These are phyloP conservation scores for Cerioporus squamosus DNA, from an alignment of 1,284 basidiomycete species.

Conservation along the genomic window DNA sequence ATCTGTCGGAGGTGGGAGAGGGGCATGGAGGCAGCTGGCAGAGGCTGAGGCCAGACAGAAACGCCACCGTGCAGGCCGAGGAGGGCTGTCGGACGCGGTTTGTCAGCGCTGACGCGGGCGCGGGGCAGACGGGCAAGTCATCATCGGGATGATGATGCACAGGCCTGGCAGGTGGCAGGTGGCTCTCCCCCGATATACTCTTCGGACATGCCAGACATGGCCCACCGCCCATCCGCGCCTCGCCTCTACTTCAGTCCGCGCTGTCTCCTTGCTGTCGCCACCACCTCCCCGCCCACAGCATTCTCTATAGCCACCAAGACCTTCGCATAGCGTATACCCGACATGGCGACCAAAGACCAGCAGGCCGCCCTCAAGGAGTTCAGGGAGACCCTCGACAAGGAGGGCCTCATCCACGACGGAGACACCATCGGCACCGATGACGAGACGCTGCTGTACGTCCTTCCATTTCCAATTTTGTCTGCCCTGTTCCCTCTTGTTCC, in stretches of 20 bases:
- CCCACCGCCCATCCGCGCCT: conserved; percentile 5
- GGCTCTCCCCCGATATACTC: neutral
- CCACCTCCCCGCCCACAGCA: neutral
- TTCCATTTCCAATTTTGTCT: neutral
- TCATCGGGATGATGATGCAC: conserved; percentile 23
- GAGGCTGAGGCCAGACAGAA: neutral
- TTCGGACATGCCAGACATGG: conserved; percentile 11
- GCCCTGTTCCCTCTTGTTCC: neutral
- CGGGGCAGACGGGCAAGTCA: neutral
- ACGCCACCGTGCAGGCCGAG: neutral
- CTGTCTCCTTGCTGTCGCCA: neutral
- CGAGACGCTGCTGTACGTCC: conserved; percentile 52
- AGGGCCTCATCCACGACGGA: conserved; percentile 58
- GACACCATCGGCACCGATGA: conserved; percentile 73
- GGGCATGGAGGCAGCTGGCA: neutral
- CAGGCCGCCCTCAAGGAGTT: conserved; percentile 39
- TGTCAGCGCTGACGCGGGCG: conserved; percentile 2
- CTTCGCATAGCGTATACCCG: neutral
- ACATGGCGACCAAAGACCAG: conserved; percentile 24
- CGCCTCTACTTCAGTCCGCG: neutral
- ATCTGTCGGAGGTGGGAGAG: neutral
- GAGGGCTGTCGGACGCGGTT: neutral
- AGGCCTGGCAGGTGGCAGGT: too few species aligned
- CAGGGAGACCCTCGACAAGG: conserved; percentile 51
- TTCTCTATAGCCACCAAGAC: too few species aligned